phyloP scores from a whole-genome alignment of 2,329 filamentous ascomycete species.

The Atkinsonella hypoxylon region DNA sequence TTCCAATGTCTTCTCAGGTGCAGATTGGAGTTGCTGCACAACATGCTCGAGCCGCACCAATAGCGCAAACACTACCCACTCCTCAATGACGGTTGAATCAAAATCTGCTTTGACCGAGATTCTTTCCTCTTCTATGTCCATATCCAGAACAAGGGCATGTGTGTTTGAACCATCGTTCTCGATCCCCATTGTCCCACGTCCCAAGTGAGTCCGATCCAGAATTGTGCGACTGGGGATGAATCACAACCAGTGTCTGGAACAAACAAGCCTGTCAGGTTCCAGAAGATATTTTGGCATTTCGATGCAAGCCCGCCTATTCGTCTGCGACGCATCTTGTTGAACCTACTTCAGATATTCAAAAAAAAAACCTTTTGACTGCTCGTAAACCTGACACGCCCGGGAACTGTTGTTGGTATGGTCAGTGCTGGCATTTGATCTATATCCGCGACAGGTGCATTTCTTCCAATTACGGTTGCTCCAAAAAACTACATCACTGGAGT shows the following conservation, averaged over 20 bases:
- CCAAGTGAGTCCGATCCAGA: too few species aligned
- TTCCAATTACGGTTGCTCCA: slow-evolving; percentile 30
- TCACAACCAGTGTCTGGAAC: slow-evolving; percentile 18
- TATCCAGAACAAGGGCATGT: too few species aligned
- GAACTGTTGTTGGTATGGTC: slow-evolving; percentile 30
- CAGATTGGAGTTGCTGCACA: not conserved
- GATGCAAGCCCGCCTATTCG: slow-evolving; percentile 11
- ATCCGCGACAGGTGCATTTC: slow-evolving; percentile 14
- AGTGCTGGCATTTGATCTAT: slow-evolving; percentile 12
- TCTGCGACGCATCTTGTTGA: slow-evolving; percentile 9
- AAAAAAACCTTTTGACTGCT: slow-evolving; percentile 1
- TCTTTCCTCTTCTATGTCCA: too few species aligned
- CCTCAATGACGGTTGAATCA: too few species aligned
- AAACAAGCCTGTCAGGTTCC: slow-evolving; percentile 11
- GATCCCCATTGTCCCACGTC: too few species aligned
- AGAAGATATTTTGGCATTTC: slow-evolving; percentile 9
- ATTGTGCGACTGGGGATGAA: slow-evolving; percentile 9
- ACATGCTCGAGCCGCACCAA: not conserved
- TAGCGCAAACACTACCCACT: too few species aligned
- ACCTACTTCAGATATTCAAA: slow-evolving; percentile 5
- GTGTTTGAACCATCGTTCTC: too few species aligned
- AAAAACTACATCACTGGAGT: slow-evolving; percentile 26
- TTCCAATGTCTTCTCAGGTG: not conserved
- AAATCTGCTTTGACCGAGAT: too few species aligned
- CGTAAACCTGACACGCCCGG: slow-evolving; percentile 26